Conservation (phyloP, 2,329 filamentous ascomycete genomes). For the Trichoderma sp. region DNA sequence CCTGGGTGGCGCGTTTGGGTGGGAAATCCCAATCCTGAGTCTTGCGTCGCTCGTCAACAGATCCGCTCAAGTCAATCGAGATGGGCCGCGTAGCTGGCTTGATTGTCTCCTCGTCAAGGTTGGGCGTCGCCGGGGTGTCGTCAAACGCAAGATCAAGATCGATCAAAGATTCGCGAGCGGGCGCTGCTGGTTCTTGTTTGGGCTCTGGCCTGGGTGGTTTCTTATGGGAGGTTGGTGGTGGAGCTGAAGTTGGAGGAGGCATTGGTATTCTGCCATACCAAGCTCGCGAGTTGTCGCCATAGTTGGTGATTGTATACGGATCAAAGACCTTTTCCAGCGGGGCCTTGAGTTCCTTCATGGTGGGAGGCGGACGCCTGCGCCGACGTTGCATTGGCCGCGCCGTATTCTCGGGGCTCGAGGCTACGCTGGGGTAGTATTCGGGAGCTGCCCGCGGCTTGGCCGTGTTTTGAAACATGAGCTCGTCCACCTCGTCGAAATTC, state of each 20-base stretch:
- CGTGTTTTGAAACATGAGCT: conserved; percentile 18
- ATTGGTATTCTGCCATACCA: conserved; percentile 38
- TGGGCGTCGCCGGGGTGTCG: conserved; percentile 17
- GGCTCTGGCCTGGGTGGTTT: background rate
- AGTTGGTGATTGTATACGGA: conserved; percentile 45
- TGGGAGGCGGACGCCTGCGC: conserved; percentile 42
- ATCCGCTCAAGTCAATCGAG: conserved; percentile 17
- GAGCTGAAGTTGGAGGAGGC: conserved; percentile 40
- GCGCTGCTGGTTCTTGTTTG: background rate
- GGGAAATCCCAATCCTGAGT: conserved; percentile 17
- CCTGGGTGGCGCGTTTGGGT: conserved; percentile 12
- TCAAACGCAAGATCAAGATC: conserved; percentile 44
- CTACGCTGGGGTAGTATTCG: conserved; percentile 2
- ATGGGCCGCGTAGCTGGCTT: conserved; percentile 16
- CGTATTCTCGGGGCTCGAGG: conserved; percentile 14
- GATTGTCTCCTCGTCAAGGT: conserved; percentile 17
- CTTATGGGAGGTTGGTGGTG: conserved; percentile 33
- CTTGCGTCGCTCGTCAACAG: conserved; percentile 10
- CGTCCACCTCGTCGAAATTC: conserved; percentile 19
- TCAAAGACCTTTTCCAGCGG: conserved; percentile 49
- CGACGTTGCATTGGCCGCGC: conserved; percentile 21
- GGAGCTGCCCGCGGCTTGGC: conserved; percentile 2
- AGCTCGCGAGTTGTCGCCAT: conserved; percentile 43
- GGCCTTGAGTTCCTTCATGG: conserved; percentile 39
- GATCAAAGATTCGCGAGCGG: conserved; percentile 41